Evolutionary conservation across 352 stramenopile genomes (phyloP), one percentile per base, ranked within the genome.

Genomic region (Blastocystis sp.): DNA sequence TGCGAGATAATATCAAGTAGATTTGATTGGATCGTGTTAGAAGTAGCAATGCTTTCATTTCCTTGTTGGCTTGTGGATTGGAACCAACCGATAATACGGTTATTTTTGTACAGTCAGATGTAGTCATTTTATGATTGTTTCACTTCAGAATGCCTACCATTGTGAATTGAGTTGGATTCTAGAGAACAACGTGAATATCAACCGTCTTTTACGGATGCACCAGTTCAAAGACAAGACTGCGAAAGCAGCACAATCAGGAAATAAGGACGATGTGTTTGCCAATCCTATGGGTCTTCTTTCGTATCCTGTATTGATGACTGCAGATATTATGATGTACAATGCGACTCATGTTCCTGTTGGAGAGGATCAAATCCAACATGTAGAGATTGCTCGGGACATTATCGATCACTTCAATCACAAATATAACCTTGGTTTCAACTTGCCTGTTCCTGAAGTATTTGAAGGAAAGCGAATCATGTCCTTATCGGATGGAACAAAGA

Each of bases 191-290:
- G 98, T 95, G 58, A 96, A 96, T 11, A 95, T 99, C 88, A 95
- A 94, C 61, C 98, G 95, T 94, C 90, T 99, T 51, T 93, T 98
- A 88, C 93, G 96, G 81, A 99, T 99, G 96, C 99, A 97, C 80
- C 97, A 99, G 91, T 99, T 97, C 91, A 99, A 99, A 90, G 95
- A 98, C 85, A 99, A 99, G 90, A 90, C 93, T 21, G 92, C 93
- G 88, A 97, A 93, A 69, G 89, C 94, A 29, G 90, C 90, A 56
- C 90, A 94, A 88, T 92, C 92, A n/a, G 88, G 87, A 3, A 77
- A 77, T 6, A 54, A 66, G 29, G 87, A 80, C 1, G 54, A 78
- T 19, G 88, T 39, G 90, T 95, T 58, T 93, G 93, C 5, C 89
- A 75, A 29, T 27, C 27, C 52, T 32, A 39, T 97, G 29, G 96